Percentiles rank a stretch among this genome's conserved stretches.
These are phyloP conservation scores for Flaveria brownii DNA, from an alignment of 129 eudicot species.

Conservation along the genomic window DNA sequence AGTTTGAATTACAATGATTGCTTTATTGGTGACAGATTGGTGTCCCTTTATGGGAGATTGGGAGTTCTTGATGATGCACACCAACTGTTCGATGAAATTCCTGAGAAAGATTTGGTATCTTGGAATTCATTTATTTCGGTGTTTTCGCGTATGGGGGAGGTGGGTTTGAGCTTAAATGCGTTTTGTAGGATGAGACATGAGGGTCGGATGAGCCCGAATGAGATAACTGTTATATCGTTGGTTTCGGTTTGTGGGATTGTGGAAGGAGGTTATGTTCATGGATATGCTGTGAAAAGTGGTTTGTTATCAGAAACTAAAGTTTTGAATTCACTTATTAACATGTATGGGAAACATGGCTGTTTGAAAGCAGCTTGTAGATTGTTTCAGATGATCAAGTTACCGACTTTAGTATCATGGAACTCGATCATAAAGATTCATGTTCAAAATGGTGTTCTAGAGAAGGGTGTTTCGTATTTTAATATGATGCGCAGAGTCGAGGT, in stretches of 20 bases:
- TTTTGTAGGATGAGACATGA: constrained; percentile 40
- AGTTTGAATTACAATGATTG: constrained; percentile 39
- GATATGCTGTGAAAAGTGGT: constrained; percentile 44
- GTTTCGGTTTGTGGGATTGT: constrained; percentile 41
- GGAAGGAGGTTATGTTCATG: constrained; percentile 47
- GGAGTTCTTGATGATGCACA: constrained; percentile 33
- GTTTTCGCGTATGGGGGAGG: constrained; percentile 37
- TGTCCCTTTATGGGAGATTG: constrained; percentile 38
- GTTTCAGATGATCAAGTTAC: constrained; percentile 36
- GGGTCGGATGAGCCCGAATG: constrained; percentile 46
- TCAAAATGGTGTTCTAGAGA: constrained; percentile 29
- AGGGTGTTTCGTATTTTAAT: constrained; percentile 31
- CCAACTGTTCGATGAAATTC: constrained; percentile 54
- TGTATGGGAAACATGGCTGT: constrained; percentile 50
- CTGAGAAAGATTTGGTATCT: constrained; percentile 51
- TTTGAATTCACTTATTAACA: constrained; percentile 43
- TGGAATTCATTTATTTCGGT: constrained; percentile 47
- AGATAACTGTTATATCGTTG: constrained; percentile 42
- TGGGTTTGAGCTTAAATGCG: constrained; percentile 35
- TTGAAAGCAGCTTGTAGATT: constrained; percentile 23
- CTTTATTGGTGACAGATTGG: constrained; percentile 56
- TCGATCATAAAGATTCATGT: constrained; percentile 41
- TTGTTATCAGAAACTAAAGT: constrained; percentile 40
- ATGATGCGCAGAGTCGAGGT: constrained; percentile 40
- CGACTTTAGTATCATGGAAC: constrained; percentile 57